Base-by-base conservation (phyloP, 2,329 filamentous ascomycete genomes). In the Hypoxylon sp. region DNA sequence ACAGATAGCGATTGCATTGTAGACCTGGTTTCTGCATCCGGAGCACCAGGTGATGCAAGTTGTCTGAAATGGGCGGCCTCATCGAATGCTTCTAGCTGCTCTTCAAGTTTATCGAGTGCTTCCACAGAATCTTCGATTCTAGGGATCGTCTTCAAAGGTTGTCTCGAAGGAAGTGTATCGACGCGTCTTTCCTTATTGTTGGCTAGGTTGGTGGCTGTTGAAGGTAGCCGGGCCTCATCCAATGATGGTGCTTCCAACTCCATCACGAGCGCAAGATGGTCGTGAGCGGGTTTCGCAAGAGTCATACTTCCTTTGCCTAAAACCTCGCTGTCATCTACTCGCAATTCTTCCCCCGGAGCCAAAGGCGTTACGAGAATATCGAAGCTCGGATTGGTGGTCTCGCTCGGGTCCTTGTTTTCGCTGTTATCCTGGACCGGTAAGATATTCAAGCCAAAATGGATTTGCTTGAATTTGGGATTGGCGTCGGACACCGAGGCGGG, bases 41-140 rank as follows among this genome's bases (percentile, higher is more conserved):
- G 41, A 26, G 63, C 54, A 24, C 66, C 64, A 4, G 68, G 46
- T 11, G 71, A 60, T 4, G 69, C 44, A 10, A 72, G 64, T 49
- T 68, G 52, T 34, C 67, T 63, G 19, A 74, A 68, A 51, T 67
- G 67, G 28, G 74, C 71, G 41, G 71, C 72, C 34, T 71, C 60
- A 51, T 78, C 72, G 32, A 87, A 78, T 1, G 81, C 84, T 67
- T 89, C 87, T 8, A 89, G 79, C 51, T 88, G 81, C 30, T 89
- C 87, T 67, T 89, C 86, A 15, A 89, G 79, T 62, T 80, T 79
- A 70, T 89, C 87, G 19, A 89, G 78, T 65, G 86, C 86, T 72
- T 88, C 87, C 7, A 89, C 77, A 1, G 87, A 89, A 71, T 89
- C 87, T 71, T 89, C 87, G 51, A 89, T 89, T 17, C 85, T 83